These are phyloP conservation scores for Fusarium abutilonis DNA, from an alignment of 2,329 filamentous ascomycete genomes.

Conservation along the genomic window DNA sequence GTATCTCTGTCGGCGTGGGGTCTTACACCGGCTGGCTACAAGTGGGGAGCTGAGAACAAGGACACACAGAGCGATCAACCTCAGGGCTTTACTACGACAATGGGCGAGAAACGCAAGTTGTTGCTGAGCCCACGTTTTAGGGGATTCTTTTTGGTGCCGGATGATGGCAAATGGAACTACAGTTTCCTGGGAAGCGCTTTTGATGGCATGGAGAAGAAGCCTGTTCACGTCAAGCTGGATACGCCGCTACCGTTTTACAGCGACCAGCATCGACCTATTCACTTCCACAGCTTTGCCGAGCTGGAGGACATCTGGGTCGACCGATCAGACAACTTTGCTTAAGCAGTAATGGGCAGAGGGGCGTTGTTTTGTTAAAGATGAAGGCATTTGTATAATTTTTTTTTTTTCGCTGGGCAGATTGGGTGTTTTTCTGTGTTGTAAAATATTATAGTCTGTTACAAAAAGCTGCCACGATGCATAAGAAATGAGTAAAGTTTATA, in stretches of 20 bases:
- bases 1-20: slow-evolving; percentile 95
- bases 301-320: slow-evolving; percentile 98
- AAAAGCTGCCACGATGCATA: no score
- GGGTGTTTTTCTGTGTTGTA: slow-evolving; percentile 36
- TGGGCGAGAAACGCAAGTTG: slow-evolving; percentile 96
- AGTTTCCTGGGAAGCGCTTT: slow-evolving; percentile 96
- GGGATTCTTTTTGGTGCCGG: slow-evolving; percentile 95
- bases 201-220: slow-evolving; percentile 87
- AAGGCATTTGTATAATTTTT: slow-evolving; percentile 35
- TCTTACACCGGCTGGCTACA: slow-evolving; percentile 89
- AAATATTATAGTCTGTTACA: slow-evolving; percentile 15
- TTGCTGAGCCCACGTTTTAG: slow-evolving; percentile 92
- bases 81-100: slow-evolving; percentile 87
- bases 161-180: slow-evolving; percentile 94
- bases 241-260: slow-evolving; percentile 91
- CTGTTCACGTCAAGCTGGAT: slow-evolving; percentile 91
- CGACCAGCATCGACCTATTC: slow-evolving; percentile 88
- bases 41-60: slow-evolving; percentile 97
- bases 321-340: slow-evolving; percentile 91
- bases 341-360: slow-evolving; percentile 47
- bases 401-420: slow-evolving; percentile 23
- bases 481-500: no score
- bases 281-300: slow-evolving; percentile 98
- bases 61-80: slow-evolving; percentile 93
- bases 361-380: slow-evolving; percentile 36